phyloP scores from a whole-genome alignment of 108 stramenopile genomes.

The Pelagomonas calceolata region DNA sequence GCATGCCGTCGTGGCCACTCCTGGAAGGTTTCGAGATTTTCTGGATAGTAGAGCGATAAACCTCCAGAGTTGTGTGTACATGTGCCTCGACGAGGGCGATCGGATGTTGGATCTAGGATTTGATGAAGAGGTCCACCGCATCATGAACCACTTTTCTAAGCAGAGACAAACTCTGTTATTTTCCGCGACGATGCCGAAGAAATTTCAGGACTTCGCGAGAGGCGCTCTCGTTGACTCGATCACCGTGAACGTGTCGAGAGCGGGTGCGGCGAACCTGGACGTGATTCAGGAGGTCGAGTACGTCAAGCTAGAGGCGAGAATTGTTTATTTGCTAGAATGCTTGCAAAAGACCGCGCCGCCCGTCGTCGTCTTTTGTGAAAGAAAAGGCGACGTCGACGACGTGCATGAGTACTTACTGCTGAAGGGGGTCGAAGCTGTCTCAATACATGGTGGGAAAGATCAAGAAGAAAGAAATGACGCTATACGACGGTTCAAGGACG shows the following conservation, averaged over 20 bases:
- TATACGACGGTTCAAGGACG: slow-evolving; percentile 73
- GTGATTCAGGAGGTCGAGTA: slow-evolving; percentile 99
- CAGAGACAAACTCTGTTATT: slow-evolving; percentile 95
- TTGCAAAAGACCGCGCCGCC: slow-evolving; percentile 97
- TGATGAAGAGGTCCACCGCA: slow-evolving; percentile 89
- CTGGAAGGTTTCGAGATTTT: slow-evolving; percentile 81
- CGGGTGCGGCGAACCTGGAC: slow-evolving; percentile 96
- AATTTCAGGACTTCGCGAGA: slow-evolving; percentile 96
- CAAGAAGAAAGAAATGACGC: slow-evolving; percentile 96
- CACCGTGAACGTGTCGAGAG: slow-evolving; percentile 92
- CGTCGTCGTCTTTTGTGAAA: slow-evolving; percentile 90
- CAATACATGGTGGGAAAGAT: slow-evolving; percentile 98
- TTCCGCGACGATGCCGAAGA: slow-evolving; percentile 95
- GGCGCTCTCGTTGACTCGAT: slow-evolving; percentile 83
- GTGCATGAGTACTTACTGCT: slow-evolving; percentile 95
- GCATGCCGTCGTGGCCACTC: slow-evolving; percentile 90
- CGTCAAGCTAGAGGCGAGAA: slow-evolving; percentile 94
- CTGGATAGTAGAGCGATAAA: slow-evolving; percentile 69
- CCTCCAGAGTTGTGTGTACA: slow-evolving; percentile 77
- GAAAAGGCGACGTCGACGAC: slow-evolving; percentile 92
- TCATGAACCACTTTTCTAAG: slow-evolving; percentile 90
- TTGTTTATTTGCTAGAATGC: slow-evolving; percentile 88
- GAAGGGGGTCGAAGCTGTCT: slow-evolving; percentile 92
- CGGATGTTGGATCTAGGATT: slow-evolving; percentile 94
- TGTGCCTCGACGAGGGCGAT: slow-evolving; percentile 96